These are phyloP conservation scores for Chalciporus pseudorubinellus DNA, from an alignment of 768 basidiomycete species.

Conservation along the genomic window DNA sequence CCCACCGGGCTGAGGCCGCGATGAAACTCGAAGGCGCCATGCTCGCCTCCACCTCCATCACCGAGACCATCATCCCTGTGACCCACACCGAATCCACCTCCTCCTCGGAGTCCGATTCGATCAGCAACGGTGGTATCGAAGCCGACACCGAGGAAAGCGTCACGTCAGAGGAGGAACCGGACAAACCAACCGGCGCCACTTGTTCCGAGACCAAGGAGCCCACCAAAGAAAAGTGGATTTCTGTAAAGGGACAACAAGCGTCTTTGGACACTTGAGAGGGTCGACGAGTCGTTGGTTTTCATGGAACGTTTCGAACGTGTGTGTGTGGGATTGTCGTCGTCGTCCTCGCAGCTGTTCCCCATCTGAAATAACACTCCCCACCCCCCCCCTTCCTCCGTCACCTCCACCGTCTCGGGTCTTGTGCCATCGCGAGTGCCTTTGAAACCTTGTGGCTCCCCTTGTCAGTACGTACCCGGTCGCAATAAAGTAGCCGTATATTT, in stretches of 20 bases:
- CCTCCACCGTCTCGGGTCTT: slow-evolving; percentile 12
- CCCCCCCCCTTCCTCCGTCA: no score
- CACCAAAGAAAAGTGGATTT: slow-evolving; percentile 72
- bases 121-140: slow-evolving; percentile 57
- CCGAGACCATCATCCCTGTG: slow-evolving; percentile 21
- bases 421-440: slow-evolving; percentile 19
- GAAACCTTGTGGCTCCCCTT: slow-evolving; percentile 12
- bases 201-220: slow-evolving; percentile 25
- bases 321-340: not conserved
- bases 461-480: slow-evolving; percentile 22
- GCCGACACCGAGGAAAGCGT: slow-evolving; percentile 76
- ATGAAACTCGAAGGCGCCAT: slow-evolving; percentile 23
- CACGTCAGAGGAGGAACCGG: slow-evolving; percentile 66
- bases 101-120: slow-evolving; percentile 61
- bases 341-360: not conserved
- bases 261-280: slow-evolving; percentile 7
- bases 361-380: no score
- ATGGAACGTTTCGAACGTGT: slow-evolving; percentile 11
- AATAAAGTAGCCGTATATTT: slow-evolving; percentile 22
- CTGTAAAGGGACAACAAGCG: slow-evolving; percentile 55
- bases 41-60: slow-evolving; percentile 7
- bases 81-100: slow-evolving; percentile 36
- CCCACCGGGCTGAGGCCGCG: slow-evolving; percentile 34
- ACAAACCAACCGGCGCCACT: slow-evolving; percentile 35
- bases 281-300: no score